Base-by-base conservation (phyloP, 1,139 yeast species). In the Zygosaccharomyces sapae region DNA sequence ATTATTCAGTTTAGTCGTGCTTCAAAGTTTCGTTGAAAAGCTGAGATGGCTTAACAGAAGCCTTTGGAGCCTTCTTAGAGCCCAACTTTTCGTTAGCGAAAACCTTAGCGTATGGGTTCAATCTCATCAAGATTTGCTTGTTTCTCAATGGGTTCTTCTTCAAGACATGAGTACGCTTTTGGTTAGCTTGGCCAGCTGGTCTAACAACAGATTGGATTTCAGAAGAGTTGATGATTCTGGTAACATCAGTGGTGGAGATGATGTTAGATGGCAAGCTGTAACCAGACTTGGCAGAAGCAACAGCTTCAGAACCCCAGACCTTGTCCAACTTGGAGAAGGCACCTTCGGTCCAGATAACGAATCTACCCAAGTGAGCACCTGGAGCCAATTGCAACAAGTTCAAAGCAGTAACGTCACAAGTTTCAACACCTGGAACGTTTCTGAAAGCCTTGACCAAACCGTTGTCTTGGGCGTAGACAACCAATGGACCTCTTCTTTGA, bases 71-170 rank as follows among this genome's bases (percentile, higher is more conserved):
- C 84, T 87, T 87, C 72, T 77, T 77, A 65, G 90, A 83, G 69
- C 95, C 96, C 66, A 85, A 78, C 79, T 87, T 86, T 79, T 88
- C 85, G 73, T 86, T 88, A 68, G 96, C 71, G 78, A 81, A 89
- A 67, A 92, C 95, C 86, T 88, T 88, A 70, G 98, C 97, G 84
- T 92, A 92, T 65, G 99, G 99, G 96, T 92, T 94, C 76, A 92
- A 86, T 82, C 97, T 88, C 75, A 89, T 84, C 73, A 89, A 78
- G 69, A 89, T 94, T 80, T 88, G 96, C 84, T 89, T 90, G 97
- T 94, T 92, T 92, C 88, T 92, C 75, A 92, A 89, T 79, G 99
- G 98, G 94, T 92, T 92, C 92, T 88, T 90, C 97, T 92, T 92
- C 76, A 83, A 85, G 73, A 86, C 95, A 81, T 86, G 88, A 63